Conservation (phyloP, 2,329 filamentous ascomycete genomes). For the Penicillium sp. region DNA sequence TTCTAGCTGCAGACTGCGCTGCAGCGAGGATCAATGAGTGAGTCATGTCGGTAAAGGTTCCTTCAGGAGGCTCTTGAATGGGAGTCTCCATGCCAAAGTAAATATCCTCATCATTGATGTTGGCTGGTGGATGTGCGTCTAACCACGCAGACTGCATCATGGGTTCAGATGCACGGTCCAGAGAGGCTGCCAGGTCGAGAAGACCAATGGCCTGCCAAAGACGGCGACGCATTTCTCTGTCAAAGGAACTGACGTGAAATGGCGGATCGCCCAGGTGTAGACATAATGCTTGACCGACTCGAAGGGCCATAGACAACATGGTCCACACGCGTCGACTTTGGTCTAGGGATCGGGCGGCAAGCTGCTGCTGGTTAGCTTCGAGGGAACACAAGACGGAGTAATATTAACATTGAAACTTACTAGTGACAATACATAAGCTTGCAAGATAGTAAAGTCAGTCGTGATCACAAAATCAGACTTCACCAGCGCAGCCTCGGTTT, state of each 20-base stretch:
- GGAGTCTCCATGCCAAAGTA: conserved; percentile 23
- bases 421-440: conserved; percentile 33
- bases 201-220: conserved; percentile 31
- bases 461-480: conserved; percentile 31
- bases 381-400: neutral
- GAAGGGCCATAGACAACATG: conserved; percentile 33
- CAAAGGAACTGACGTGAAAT: conserved; percentile 29
- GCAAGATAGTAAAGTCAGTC: conserved; percentile 33
- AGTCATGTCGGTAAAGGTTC: conserved; percentile 31
- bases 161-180: conserved; percentile 34
- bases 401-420: conserved; percentile 12
- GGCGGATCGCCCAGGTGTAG: conserved; percentile 30
- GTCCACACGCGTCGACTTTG: conserved; percentile 36
- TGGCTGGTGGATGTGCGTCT: conserved; percentile 24
- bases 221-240: conserved; percentile 32
- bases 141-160: conserved; percentile 35
- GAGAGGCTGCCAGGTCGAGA: conserved; percentile 30
- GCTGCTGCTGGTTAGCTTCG: conserved; percentile 10
- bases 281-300: conserved; percentile 32
- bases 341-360: conserved; percentile 30
- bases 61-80: conserved; percentile 14
- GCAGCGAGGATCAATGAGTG: conserved; percentile 24
- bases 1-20: conserved; percentile 22
- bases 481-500: conserved; percentile 26
- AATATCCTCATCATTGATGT: conserved; percentile 32